Base-by-base conservation (phyloP, 2,329 filamentous ascomycete genomes). In the Beauveria varroae region DNA sequence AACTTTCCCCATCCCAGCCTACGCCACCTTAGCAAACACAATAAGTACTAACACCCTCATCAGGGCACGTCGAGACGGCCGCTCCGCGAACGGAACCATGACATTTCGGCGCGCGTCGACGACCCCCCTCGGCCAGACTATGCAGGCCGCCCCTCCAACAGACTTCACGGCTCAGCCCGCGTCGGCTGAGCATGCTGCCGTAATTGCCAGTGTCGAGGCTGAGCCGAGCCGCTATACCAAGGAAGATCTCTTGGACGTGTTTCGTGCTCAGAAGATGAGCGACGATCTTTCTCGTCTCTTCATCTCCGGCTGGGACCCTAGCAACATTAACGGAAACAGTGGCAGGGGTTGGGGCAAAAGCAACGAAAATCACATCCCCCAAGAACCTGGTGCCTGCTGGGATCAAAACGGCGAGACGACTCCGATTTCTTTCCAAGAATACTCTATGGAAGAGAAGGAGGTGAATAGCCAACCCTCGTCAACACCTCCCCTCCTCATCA, bases 381-480 rank as follows among this genome's bases (percentile, higher is more conserved):
- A 89, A 69, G 92, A 93, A 50, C 90, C 93, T n/a, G 91, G 95
- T 64, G 85, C 93, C 47, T 98, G 93, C 73, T 99, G 93, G 95
- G 90, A 96, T 70, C 76, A 83, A 62, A 81, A 82, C 63, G 91
- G 90, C 26, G 81, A 82, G 58, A 81, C 86, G 50, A 82, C 84
- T 65, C 91, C 93, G 7, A 79, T 97, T 65, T 86, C 86, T 34
- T 73, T 96, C 65, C 81, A 85, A 64, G 86, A 89, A 49, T 86
- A 96, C 84, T 79, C 82, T 1, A 65, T 74, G 5, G 81, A 85
- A 63, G 86, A 88, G 74, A 85, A 79, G 70, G 81, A 82, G 74
- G 83, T 86, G 69, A 70, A 78, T 73, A 62, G 18, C 43, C 41
- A 20, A 16, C 12, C 53, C 26, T 46, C 47, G 26, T 40, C 37